Evolutionary conservation across 768 basidiomycete genomes (phyloP).

Genomic region (Tricholoma furcatifolium): DNA sequence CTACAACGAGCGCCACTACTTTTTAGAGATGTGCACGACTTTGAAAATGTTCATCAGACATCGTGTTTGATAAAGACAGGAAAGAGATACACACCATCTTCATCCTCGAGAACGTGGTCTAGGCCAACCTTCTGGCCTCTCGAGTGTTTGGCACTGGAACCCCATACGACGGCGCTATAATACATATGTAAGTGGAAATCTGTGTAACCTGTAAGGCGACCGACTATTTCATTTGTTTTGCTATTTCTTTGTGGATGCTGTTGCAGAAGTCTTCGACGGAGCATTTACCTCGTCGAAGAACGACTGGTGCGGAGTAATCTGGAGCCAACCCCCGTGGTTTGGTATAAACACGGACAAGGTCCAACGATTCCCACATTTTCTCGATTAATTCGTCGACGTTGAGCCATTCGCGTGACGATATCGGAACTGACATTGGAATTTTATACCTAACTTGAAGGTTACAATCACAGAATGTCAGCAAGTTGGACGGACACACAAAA

Average conservation of each 20-base stretch:
- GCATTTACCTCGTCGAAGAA: conserved; percentile 64
- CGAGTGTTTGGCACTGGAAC: conserved; percentile 94
- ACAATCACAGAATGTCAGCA: not conserved
- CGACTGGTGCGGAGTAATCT: conserved; percentile 90
- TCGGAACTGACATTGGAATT: conserved; percentile 93
- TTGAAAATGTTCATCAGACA: not conserved
- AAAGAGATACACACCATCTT: conserved; percentile 61
- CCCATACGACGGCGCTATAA: conserved; percentile 87
- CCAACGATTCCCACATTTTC: conserved; percentile 90
- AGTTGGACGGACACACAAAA: conserved; percentile 53
- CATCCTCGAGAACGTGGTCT: conserved; percentile 84
- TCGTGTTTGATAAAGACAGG: conserved; percentile 9
- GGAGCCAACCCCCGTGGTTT: conserved; percentile 90
- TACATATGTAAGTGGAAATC: not conserved
- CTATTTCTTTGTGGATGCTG: conserved; percentile 95
- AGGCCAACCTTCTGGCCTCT: conserved; percentile 94
- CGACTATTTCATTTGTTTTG: conserved; percentile 96
- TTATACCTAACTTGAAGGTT: conserved; percentile 55
- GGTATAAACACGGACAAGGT: conserved; percentile 94
- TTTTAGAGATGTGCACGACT: conserved; percentile 62
- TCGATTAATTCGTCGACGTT: conserved; percentile 94
- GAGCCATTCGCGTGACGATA: conserved; percentile 93
- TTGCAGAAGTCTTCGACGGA: conserved; percentile 89
- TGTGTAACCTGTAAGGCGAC: conserved; percentile 22
- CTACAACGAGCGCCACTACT: conserved; percentile 23